Evolutionary conservation across 257 asterid species (phyloP).

Genomic region (Petrea volubilis): DNA sequence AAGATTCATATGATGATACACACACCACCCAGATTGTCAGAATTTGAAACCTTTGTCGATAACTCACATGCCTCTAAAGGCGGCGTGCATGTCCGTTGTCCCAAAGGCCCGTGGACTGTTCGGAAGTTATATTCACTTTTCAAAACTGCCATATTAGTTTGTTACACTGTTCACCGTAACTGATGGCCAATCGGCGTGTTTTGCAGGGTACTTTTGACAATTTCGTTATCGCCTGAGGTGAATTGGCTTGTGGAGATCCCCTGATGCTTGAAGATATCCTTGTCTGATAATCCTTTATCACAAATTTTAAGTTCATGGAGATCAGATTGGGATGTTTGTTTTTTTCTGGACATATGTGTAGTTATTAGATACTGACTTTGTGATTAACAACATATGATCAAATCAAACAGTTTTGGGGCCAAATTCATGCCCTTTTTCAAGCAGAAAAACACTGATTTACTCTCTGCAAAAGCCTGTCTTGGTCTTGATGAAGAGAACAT

Average conservation of each 20-base stretch:
- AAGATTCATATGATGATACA: too few relatives aligned
- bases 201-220: constrained; percentile 22
- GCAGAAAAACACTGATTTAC: neutral
- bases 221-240: neutral
- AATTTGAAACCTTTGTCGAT: too few relatives aligned
- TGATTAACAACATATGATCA: neutral
- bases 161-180: too few relatives aligned
- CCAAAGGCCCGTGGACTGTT: neutral
- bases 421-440: neutral
- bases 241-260: neutral
- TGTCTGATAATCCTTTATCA: constrained; percentile 4
- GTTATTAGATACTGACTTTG: neutral
- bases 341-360: constrained; percentile 4
- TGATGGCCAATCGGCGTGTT: neutral
- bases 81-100: too few relatives aligned
- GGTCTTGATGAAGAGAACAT: neutral
- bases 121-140: neutral
- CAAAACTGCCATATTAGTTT: too few relatives aligned
- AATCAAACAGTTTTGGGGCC: constrained; percentile 8
- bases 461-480: neutral
- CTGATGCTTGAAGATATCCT: neutral
- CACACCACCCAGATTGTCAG: too few relatives aligned
- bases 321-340: constrained; percentile 13
- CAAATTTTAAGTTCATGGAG: constrained; percentile 20
- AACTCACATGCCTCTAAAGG: too few relatives aligned